Percentiles rank a stretch among this genome's conserved stretches.
phyloP scores from a whole-genome alignment of 2,329 filamentous ascomycete genomes.

The Claviceps fusiformis region DNA sequence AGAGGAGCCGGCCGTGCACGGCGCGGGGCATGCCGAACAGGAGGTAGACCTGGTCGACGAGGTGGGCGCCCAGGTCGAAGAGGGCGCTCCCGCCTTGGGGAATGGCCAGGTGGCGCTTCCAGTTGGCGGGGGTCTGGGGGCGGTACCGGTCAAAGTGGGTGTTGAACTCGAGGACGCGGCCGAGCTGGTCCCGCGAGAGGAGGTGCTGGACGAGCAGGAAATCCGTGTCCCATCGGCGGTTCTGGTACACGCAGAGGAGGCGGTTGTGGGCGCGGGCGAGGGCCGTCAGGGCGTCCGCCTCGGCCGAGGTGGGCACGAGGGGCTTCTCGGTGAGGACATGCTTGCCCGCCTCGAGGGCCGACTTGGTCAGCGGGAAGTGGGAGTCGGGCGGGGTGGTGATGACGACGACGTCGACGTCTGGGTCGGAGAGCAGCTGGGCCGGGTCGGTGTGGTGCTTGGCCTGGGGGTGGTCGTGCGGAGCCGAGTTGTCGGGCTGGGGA shows the following conservation, averaged over 20 bases:
- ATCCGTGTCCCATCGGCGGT: conserved; percentile 66
- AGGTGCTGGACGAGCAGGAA: conserved; percentile 57
- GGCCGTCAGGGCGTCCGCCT: conserved; percentile 49
- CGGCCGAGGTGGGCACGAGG: conserved; percentile 57
- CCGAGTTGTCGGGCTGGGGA: conserved; percentile 50
- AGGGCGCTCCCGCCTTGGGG: conserved; percentile 51
- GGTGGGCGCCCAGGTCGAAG: conserved; percentile 63
- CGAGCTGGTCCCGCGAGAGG: conserved; percentile 44
- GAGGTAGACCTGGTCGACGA: conserved; percentile 61
- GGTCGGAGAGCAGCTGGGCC: conserved; percentile 51
- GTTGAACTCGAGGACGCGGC: conserved; percentile 64
- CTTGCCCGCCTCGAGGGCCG: conserved; percentile 56
- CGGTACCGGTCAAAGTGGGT: conserved; percentile 70
- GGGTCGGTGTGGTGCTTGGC: conserved; percentile 50
- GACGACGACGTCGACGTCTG: conserved; percentile 53
- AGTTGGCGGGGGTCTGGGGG: conserved; percentile 42
- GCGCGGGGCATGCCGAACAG: conserved; percentile 55
- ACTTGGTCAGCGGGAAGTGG: conserved; percentile 52
- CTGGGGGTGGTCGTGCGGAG: conserved; percentile 51
- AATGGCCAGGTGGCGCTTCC: conserved; percentile 52
- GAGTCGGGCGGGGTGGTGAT: conserved; percentile 59
- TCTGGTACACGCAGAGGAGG: conserved; percentile 58
- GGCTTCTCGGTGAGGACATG: conserved; percentile 75
- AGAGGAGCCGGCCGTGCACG: conserved; percentile 55
- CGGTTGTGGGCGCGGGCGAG: conserved; percentile 37